Evolutionary conservation across 352 stramenopile genomes (phyloP).

Genomic region (Phytophthora megakarya): DNA sequence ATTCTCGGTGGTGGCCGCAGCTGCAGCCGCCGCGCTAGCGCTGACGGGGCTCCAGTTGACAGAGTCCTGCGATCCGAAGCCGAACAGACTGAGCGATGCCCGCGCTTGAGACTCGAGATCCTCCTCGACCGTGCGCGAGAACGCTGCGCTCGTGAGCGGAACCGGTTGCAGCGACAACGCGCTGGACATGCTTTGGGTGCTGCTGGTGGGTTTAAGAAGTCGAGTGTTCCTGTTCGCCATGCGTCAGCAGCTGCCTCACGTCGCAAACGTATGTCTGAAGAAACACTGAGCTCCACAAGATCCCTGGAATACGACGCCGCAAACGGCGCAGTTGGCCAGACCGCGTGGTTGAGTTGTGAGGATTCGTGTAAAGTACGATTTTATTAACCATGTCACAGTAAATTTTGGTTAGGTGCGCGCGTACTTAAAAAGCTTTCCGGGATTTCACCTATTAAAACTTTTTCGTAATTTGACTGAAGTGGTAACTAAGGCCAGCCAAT

Average conservation of each 20-base stretch:
- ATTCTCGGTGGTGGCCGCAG: slow-evolving; percentile 21
- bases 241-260: neutral
- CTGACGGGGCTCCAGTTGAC: slow-evolving; percentile 67
- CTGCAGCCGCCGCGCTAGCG: slow-evolving; percentile 31
- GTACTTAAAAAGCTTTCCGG: no score
- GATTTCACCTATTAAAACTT: no score
- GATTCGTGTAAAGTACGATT: no score
- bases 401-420: no score
- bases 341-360: no score
- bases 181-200: slow-evolving; percentile 50
- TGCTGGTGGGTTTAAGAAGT: slow-evolving; percentile 39
- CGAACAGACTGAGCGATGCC: slow-evolving; percentile 68
- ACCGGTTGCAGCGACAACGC: slow-evolving; percentile 47
- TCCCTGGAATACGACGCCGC: neutral
- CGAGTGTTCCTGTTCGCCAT: slow-evolving; percentile 34
- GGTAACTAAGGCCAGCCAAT: no score
- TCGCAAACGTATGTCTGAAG: neutral
- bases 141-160: slow-evolving; percentile 33
- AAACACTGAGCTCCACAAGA: slow-evolving; percentile 7
- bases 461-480: no score
- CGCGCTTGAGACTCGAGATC: slow-evolving; percentile 69
- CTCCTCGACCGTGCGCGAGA: slow-evolving; percentile 48
- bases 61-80: slow-evolving; percentile 62
- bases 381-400: no score
- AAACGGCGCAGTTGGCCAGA: no score